These are phyloP conservation scores for Penicillium cinerascens DNA, from an alignment of 495 filamentous ascomycete species.

Conservation along the genomic window DNA sequence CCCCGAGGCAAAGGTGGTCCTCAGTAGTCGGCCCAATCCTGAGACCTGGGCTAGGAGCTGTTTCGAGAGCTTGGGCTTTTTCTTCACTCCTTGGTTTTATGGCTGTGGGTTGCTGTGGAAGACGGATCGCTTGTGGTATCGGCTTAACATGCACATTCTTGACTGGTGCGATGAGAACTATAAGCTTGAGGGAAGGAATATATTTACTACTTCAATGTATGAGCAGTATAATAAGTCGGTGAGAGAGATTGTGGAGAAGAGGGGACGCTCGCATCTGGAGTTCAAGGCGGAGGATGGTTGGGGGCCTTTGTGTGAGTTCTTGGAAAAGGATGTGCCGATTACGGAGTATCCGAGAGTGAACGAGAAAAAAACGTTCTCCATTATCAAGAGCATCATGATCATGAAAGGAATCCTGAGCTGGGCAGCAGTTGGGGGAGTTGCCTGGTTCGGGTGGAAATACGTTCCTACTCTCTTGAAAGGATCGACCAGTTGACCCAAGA, in stretches of 20 bases:
- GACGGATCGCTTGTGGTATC: constrained; percentile 11
- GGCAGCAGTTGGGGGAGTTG: constrained; percentile 2
- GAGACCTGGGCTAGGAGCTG: constrained; percentile 11
- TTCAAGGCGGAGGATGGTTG: constrained; percentile 17
- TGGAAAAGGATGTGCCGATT: constrained; percentile 5
- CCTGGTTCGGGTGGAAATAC: constrained; percentile 8
- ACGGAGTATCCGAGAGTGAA: constrained; percentile 5
- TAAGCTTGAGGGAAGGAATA: background rate
- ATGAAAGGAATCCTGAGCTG: constrained; percentile 9
- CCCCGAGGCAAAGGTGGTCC: constrained; percentile 5
- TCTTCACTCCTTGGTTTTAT: constrained; percentile 5
- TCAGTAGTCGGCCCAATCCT: background rate
- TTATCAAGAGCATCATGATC: constrained; percentile 10
- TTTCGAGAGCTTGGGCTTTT: constrained; percentile 8
- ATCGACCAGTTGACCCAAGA: too few species aligned
- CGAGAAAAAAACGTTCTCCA: constrained; percentile 4
- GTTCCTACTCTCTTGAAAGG: too few species aligned
- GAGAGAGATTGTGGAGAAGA: background rate
- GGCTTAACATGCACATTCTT: constrained; percentile 11
- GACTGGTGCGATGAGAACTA: constrained; percentile 3
- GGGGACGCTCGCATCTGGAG: constrained; percentile 7
- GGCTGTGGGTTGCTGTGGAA: constrained; percentile 7
- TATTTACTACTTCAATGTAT: constrained; percentile 1
- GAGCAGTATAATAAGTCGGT: constrained; percentile 11
- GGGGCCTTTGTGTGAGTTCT: constrained; percentile 10